Base-by-base conservation (phyloP, 2,329 filamentous ascomycete genomes). In the Metarhizium brunneum region DNA sequence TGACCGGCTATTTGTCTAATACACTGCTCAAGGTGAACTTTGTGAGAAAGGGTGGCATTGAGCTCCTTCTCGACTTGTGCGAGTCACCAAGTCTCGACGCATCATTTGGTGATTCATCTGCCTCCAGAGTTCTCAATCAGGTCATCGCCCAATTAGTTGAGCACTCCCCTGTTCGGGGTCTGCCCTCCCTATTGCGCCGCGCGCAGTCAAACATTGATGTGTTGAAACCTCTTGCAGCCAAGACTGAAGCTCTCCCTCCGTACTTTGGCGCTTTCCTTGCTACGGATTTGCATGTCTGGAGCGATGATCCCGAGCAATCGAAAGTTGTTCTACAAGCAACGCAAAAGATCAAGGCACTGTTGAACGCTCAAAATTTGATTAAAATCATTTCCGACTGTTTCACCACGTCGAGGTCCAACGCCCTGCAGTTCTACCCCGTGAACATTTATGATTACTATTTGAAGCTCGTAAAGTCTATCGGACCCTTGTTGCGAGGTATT, bases 381-480 rank as follows among this genome's bases (percentile, higher is more conserved):
- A 86, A 85, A 62, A 84, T 90, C 25, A 77, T 95, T 38, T 85
- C 84, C 38, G 81, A 88, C 56, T 86, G 87, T 57, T 96, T 89
- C 67, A 85, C 82, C 65, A 83, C 83, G 56, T 81, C 82, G 54
- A 80, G 90, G 56, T 81, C 85, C 30, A 78, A 82, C 53, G 75
- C 74, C 10, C 80, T 83, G 35, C 80, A 86, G 11, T 88, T 96
- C 64, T 84, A 82, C 54, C 80, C 84, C 30, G 81, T 95, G 62
- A 95, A 95, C 65, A 80, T 95, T 25, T 90, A 86, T 36, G 92
- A 97, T 68, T 86, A 90, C 67, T 95, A 95, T 66, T 76, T 83
- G 48, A 72, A 77, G n/a, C 74, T 96, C 42, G 80, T 95, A 29
- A 81, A 83, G 59, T 84, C 84, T 30, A 79, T 97, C 38, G 91